Evolutionary conservation across 305 asterid genomes (phyloP).

Genomic region (Solanum chacoense): DNA sequence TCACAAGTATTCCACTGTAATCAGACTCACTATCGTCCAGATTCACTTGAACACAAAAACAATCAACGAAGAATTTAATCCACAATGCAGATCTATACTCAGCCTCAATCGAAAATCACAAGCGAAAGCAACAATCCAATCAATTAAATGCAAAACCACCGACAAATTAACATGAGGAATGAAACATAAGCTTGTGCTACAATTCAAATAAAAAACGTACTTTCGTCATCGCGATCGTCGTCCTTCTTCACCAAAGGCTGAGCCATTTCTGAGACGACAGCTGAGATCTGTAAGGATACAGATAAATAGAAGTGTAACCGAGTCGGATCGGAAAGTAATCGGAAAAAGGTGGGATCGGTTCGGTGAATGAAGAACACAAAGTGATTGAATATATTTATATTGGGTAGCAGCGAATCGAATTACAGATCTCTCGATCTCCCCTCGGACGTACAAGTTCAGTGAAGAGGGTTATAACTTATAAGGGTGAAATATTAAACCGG

Average conservation of each 20-base stretch:
- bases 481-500: not conserved
- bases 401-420: not conserved
- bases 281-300: slow-evolving; percentile 14
- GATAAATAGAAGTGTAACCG: not conserved
- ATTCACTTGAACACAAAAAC: not conserved
- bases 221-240: slow-evolving; percentile 94
- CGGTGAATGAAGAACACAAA: not conserved
- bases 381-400: not conserved
- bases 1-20: not conserved
- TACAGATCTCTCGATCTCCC: slow-evolving; percentile 6
- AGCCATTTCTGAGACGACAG: slow-evolving; percentile 42
- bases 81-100: slow-evolving; percentile 14
- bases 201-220: slow-evolving; percentile 17
- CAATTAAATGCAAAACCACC: not conserved
- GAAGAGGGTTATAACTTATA: not conserved
- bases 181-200: not conserved
- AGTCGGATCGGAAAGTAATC: not conserved
- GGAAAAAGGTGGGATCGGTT: not conserved
- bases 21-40: not conserved
- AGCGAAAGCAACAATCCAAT: not conserved
- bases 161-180: not conserved
- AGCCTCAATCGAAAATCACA: not conserved
- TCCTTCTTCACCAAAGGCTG: slow-evolving; percentile 84
- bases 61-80: not conserved
- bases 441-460: not conserved